A percentile compares a stretch with the other conserved stretches of the same genome.
Evolutionary conservation across 345 rosid genomes (phyloP).

Genomic region (Jatropha curcas): DNA sequence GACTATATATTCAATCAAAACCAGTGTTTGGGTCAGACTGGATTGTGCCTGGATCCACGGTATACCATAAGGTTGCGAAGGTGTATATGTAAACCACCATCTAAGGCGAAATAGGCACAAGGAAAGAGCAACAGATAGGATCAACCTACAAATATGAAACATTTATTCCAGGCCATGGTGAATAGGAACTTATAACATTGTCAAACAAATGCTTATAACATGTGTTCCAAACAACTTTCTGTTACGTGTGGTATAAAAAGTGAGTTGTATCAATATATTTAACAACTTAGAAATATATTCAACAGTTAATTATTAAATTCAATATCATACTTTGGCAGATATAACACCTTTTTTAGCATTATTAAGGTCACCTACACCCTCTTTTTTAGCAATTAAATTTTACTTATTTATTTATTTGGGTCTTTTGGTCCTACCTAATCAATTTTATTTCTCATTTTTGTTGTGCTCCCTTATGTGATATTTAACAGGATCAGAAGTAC

Average conservation of each 20-base stretch:
- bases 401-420: not conserved
- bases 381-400: not conserved
- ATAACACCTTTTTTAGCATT: not conserved
- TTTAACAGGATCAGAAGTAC: conserved; percentile 50
- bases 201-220: not conserved
- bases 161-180: not conserved
- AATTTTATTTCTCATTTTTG: not conserved
- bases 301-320: not conserved
- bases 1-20: not conserved
- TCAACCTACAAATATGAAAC: not conserved
- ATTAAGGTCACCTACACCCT: not conserved
- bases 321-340: not conserved
- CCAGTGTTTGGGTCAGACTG: too few relatives aligned
- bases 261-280: not conserved
- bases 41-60: too few relatives aligned
- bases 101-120: too few relatives aligned
- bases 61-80: too few relatives aligned
- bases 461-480: not conserved
- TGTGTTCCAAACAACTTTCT: not conserved
- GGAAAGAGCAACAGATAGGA: too few relatives aligned
- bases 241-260: not conserved
- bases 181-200: not conserved
- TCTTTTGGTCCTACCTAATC: not conserved
- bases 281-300: not conserved
- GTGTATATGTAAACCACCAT: too few relatives aligned